Base-by-base conservation (phyloP, 441 rosid genomes). In the Croton setiger region DNA sequence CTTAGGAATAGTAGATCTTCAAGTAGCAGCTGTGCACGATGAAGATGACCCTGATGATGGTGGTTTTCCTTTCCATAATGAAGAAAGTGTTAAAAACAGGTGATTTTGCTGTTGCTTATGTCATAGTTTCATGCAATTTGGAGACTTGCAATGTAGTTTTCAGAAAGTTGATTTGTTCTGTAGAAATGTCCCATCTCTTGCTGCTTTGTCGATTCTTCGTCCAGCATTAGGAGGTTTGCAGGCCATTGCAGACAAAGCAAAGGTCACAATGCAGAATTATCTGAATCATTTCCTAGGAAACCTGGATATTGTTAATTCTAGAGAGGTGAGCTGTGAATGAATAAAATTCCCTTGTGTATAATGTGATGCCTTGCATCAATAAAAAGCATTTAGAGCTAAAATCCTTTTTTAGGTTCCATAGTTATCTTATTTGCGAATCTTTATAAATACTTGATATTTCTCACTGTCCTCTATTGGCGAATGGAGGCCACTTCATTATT, bases 111-210 rank as follows among this genome's bases (percentile, higher is more conserved):
- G n/a, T 36, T 59, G 48, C 15, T 33, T 43, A 54, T 39, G 31
- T 70, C 36, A 4, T 27, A n/a, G 44, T 21, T 51, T 48, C 36
- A 9, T 59, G 64, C 35, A 18, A 18, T 33, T 63, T 31, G 36
- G 47, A 10, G 61, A 41, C 18, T 64, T 56, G n/a, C 56, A 7
- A 37, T 37, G 17, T 72, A 36, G 48, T 64, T 67, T 61, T 69
- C 11, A 37, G 23, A 63, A 31, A 68, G 67, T n/a, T 69, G 55
- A 17, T 67, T 51, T 54, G 48, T 82, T 75, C 44, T 81, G 67
- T 88, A 96, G 99, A 87, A 87, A 91, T 81, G 96, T 96, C 77
- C 98, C 99, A 13, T 90, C 99, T 33, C 83, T 80, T 52, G 98
- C 99, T 64, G 98, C 96, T 74, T 85, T 96, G 66, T 86, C 96